Evolutionary conservation across 139 green algal species (phyloP).

Genomic region (Zygnema circumcarinatum): DNA sequence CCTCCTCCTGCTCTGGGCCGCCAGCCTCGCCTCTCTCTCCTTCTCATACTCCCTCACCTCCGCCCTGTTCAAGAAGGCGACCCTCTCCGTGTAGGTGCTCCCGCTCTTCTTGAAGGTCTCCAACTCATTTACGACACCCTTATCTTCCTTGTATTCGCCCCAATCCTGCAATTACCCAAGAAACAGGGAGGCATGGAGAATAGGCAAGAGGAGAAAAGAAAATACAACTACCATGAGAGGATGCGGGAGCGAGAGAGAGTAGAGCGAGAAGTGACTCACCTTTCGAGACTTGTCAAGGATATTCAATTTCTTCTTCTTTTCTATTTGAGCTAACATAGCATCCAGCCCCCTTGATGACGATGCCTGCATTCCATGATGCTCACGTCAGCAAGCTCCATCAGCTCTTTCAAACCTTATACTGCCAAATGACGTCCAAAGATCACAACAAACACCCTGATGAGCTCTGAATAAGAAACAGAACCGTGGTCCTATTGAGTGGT

Average conservation of each 20-base stretch:
- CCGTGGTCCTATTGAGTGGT: too few species aligned
- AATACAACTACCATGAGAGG: not conserved
- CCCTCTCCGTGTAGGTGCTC: constrained; percentile 61
- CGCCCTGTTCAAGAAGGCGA: constrained; percentile 51
- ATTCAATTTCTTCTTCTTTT: constrained; percentile 64
- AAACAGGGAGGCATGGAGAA: not conserved
- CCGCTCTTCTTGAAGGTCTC: constrained; percentile 65
- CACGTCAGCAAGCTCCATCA: too few species aligned
- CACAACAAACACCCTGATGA: not conserved
- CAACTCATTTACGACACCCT: constrained; percentile 56
- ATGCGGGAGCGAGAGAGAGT: not conserved
- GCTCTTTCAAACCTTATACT: not conserved
- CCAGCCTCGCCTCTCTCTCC: constrained; percentile 55
- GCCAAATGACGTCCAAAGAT: not conserved
- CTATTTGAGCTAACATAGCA: constrained; percentile 47
- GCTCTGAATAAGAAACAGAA: not conserved
- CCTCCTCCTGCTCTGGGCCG: not conserved
- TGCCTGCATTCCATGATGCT: constrained; percentile 33
- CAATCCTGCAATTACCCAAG: constrained; percentile 38
- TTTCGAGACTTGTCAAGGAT: constrained; percentile 63
- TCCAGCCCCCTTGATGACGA: constrained; percentile 36
- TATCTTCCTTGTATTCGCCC: constrained; percentile 63
- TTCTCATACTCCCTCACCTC: constrained; percentile 61
- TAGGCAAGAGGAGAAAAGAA: not conserved
- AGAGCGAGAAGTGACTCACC: not conserved